Base-by-base conservation (phyloP, 768 basidiomycete genomes). In the Fomitopsis serialis region DNA sequence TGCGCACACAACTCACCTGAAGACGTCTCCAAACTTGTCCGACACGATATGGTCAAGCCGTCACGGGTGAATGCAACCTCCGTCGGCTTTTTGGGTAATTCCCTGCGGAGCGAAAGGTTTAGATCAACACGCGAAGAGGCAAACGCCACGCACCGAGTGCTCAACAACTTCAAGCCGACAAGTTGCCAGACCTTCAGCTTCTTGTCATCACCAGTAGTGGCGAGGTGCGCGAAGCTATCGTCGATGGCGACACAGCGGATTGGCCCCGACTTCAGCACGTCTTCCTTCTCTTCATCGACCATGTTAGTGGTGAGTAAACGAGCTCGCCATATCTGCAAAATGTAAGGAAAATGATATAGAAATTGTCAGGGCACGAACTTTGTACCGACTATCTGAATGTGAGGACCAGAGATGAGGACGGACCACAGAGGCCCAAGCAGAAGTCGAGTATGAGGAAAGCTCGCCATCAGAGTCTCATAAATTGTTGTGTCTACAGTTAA, bases 1-100 rank as follows among this genome's bases (percentile, higher is more conserved):
- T 6, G 27, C 4, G 40, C n/a, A 15, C 24, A 40, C n/a, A 19
- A 35, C 45, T 47, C 47, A 88, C 91, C 82, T 82, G 71, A 93
- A 96, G 37, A 96, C 79, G 64, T 98, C 96, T 0, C 96, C 96
- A 57, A 97, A 95, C 69, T 97, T 98, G 70, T 99, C 96, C 2
- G 92, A 82, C 12, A 91, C 82, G 2, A 98, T 67, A 99, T 84
- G 0, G 78, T 82, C 56, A 80, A 70, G 0, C 77, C 78, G 42
- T 84, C 76, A 4, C 64, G 70, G 0, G 85, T 83, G 60, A 97
- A 84, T 0, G 70, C 66, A 24, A 97, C 64, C 1, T 74, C 74
- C 0, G 92, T 93, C 0, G 91, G 83, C 54, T 86, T 85, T 70
- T 98, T 98, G 0, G 89, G 84, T 2, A 95, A 74, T 56, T 89